Base-by-base conservation (phyloP, 257 asterid species). In the Gardenia jasminoides region DNA sequence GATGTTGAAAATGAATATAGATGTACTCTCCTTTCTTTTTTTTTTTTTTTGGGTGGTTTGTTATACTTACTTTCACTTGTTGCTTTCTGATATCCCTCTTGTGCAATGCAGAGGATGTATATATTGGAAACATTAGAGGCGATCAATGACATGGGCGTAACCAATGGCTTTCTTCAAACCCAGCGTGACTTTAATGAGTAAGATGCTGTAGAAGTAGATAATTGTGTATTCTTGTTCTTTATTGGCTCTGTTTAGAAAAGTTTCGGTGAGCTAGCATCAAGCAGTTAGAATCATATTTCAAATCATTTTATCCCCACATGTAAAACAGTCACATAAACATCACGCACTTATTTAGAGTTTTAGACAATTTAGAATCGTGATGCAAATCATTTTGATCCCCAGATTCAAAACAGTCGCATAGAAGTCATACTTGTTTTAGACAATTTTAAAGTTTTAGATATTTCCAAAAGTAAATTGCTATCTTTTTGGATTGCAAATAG, bases 181-280 rank as follows among this genome's bases (percentile, higher is more conserved):
- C 89, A 85, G 67, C 97, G 93, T 67, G 97, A 93, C 82, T 94
- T 93, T 85, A 94, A 88, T 39, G 98, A 89, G 99, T 95, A 90
- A 88, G 99, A 80, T 68, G 20, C 26, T 43, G 70, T 46, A 36
- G 30, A 19, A 61, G 47, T 16, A 58, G 28, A n/a, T 69, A 33
- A 15, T 62, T 59, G 26, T 19, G 6, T 59, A 48, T 44, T 6
- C 54, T 36, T 7, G 10, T 6, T 36, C 44, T n/a, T 61, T 15
- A 46, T n/a, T 58, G 6, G 24, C 65, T 24, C 26, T 41, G 48
- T 36, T 43, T 54, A 75, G 33, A 24, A 41, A 61, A 75, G 44
- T 17, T 75, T 0, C 5, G 52, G 56, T 10, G 11, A 66, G 8
- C 36, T 75, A 24, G 26, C 44, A 59, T 67, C 6, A 59, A 43